Conservation (phyloP, 2,329 filamentous ascomycete species). For the Laburnicola sp. region DNA sequence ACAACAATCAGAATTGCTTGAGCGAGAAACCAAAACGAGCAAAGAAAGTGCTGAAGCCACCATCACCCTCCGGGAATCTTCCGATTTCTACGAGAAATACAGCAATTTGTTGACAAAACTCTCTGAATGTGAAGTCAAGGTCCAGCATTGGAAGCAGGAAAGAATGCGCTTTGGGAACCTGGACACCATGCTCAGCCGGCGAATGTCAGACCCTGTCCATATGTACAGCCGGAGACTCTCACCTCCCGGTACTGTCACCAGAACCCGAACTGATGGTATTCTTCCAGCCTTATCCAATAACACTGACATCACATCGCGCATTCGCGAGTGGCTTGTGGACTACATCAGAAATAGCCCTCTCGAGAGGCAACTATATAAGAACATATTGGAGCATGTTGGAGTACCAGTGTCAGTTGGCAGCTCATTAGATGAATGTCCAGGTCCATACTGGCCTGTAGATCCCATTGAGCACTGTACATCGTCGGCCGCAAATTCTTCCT, state of each 20-base stretch:
- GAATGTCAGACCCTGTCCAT: conserved; percentile 4
- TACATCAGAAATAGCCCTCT: conserved; percentile 10
- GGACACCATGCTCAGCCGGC: background rate
- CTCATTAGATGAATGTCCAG: conserved; percentile 2
- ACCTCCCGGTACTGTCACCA: background rate
- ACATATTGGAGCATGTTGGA: conserved; percentile 3
- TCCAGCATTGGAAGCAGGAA: conserved; percentile 6
- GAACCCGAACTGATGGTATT: conserved; percentile 7
- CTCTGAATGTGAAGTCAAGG: conserved; percentile 10
- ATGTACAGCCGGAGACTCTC: no score
- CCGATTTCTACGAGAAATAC: conserved; percentile 5
- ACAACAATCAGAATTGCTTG: conserved; percentile 5
- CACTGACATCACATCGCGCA: background rate
- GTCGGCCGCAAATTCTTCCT: background rate
- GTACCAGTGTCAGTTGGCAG: background rate
- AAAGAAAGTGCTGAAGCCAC: background rate
- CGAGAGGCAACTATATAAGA: conserved; percentile 7
- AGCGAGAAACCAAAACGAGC: background rate
- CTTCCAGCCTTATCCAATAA: background rate
- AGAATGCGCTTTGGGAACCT: background rate
- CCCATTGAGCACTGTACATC: background rate
- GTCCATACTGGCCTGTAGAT: conserved; percentile 3
- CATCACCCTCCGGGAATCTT: background rate
- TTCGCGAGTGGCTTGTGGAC: conserved; percentile 13
- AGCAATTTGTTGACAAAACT: conserved; percentile 7